phyloP scores from a whole-genome alignment of 768 basidiomycete genomes.

The Lactarius sp. region DNA sequence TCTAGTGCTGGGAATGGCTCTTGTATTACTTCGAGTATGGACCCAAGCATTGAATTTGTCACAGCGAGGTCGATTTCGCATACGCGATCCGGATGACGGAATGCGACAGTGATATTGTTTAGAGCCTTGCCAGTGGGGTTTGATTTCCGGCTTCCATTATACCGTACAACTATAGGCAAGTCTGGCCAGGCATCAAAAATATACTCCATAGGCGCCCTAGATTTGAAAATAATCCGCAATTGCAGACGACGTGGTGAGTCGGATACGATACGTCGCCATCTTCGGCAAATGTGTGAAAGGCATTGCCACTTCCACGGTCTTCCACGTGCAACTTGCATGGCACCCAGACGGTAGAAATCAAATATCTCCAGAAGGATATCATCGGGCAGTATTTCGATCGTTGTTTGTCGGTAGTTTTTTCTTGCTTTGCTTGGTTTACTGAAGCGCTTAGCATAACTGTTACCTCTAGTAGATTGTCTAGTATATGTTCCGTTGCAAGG shows the following conservation, averaged over 20 bases:
- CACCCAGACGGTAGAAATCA: not conserved
- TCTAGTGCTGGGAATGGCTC: constrained; percentile 25
- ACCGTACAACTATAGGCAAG: not conserved
- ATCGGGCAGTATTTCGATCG: not conserved
- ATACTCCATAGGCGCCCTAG: not conserved
- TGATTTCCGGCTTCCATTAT: not conserved
- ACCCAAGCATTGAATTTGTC: not conserved
- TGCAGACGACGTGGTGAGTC: not conserved
- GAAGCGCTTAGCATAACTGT: not conserved
- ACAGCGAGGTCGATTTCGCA: not conserved
- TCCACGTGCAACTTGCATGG: not conserved
- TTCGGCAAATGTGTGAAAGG: not conserved
- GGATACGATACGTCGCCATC: not conserved
- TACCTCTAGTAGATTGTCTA: not conserved
- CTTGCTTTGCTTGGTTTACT: not conserved
- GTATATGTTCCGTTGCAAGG: not conserved
- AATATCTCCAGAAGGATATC: not conserved
- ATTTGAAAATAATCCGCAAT: not conserved
- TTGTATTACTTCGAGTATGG: constrained; percentile 30
- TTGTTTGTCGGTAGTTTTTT: not conserved
- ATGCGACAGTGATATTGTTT: not conserved
- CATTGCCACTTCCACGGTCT: not conserved
- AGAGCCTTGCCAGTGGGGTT: not conserved
- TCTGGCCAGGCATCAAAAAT: not conserved
- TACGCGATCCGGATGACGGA: not conserved